Base-by-base conservation (phyloP, 257 asterid genomes). In the Cruciata laevipes region DNA sequence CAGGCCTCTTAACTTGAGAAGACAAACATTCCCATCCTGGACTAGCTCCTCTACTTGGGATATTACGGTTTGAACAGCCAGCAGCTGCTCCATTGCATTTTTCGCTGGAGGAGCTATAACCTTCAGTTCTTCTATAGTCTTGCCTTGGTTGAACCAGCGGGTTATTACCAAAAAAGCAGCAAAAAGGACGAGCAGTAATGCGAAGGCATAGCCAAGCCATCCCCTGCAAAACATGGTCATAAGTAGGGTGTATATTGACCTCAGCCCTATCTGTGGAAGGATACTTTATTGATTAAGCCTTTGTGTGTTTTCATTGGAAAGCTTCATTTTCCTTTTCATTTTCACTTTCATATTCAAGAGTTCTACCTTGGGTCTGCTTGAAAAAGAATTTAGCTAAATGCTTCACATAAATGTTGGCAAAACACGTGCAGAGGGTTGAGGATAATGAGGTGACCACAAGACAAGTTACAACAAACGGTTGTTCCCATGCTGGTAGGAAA, bases 11-110 rank as follows among this genome's bases (percentile, higher is more conserved):
- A 77, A 67, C 75, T 93, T 93, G 61, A 93, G 89, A 68, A 93
- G 97, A 71, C 82, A 72, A 33, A 93, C 62, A 76, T 90, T 93
- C 68, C 90, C 96, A 58, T 86, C 97, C 79, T 93, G 95, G 70
- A 93, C 75, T 58, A 90, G 76, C 84, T 86, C 97, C 80, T 93
- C 98, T 52, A 84, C 90, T 83, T 86, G 95, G 65, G 98, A 86
- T 73, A 88, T 79, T 59, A 87, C 97, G 78, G 78, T 89, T 77
- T 93, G 97, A 72, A 93, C 98, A 51, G 94, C 98, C 84, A 93
- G 78, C 80, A 93, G 91, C 83, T 90, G 97, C 75, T 93, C 98
- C 97, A 93, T 78, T 52, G 97, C 82, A 79, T 80, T 93, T 93
- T 84, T 89, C 76, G 89, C 70, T 51, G 96, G 91, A 17, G 97